Evolutionary conservation across 495 filamentous ascomycete species (phyloP), one percentile per base, ranked within the genome.

Genomic region (Articulospora tetracladia): DNA sequence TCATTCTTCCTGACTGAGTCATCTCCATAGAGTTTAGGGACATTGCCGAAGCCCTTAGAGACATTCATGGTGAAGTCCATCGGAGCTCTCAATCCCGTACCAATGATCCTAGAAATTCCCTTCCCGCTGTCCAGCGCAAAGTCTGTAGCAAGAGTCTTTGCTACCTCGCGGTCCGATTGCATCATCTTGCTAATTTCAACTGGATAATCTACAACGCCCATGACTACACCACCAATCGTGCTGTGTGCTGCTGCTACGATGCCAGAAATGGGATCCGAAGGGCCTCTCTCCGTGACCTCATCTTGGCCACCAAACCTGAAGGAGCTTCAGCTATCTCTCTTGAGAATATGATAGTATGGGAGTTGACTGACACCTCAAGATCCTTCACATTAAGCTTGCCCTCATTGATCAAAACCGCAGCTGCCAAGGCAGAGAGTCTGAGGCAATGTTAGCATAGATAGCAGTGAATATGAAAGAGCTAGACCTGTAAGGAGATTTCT

Each of bases 1-100:
- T 90, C 84, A 0, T 74, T 70, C n/a, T 80, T 77, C 19, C 83
- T 79, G 34, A 63, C 60, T 41, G 79, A 89, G 1, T 85, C 79
- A 61, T 91, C 89, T 28, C 90, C 84, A 59, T 92, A 93, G 2
- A 93, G 70, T 55, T 81, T 86, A 0, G 90, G 90, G 1, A 83
- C 82, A 64, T 94, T 95, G 68, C 93, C 87, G 62, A 95, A 94
- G 4, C 91, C 91, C 69, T 85, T 89, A 0, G 91, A 28, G 7
- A 64, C 24, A 24, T 60, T 60, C 17, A 39, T 28, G 8, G 62
- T 64, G 44, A 64, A 34, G 26, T 56, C 62, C 62, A 64, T 64
- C 13, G 62, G 62, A 1, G 62, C 62, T 28, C 41, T 60, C 2
- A 64, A 23, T 36, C 44, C 57, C 15, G 62, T 51, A 7, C 62